Conservation (phyloP, 441 rosid genomes). For the Adansonia gregorii region DNA sequence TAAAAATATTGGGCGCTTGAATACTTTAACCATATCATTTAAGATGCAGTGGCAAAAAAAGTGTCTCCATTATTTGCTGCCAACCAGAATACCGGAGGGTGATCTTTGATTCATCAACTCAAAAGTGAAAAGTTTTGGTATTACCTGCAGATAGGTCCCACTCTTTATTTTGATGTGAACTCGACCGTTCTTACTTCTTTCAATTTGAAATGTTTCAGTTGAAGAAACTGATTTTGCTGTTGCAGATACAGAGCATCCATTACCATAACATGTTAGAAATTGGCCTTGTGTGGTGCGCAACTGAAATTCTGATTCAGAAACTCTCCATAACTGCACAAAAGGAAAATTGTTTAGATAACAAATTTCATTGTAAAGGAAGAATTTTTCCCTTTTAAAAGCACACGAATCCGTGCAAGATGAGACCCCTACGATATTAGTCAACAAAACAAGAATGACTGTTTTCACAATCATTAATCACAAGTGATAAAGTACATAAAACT, state of each 20-base stretch:
- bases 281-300: slow-evolving; percentile 57
- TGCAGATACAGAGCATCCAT: slow-evolving; percentile 55
- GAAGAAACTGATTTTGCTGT: slow-evolving; percentile 52
- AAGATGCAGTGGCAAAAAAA: slow-evolving; percentile 1
- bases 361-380: neutral
- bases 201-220: slow-evolving; percentile 52
- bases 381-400: neutral
- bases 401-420: neutral
- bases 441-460: neutral
- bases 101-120: neutral
- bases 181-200: slow-evolving; percentile 48
- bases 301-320: slow-evolving; percentile 57
- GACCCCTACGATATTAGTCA: neutral
- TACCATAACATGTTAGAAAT: slow-evolving; percentile 65
- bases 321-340: slow-evolving; percentile 67
- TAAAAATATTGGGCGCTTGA: slow-evolving; percentile 8
- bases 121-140: slow-evolving; percentile 9
- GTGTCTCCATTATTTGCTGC: neutral
- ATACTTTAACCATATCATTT: slow-evolving; percentile 12
- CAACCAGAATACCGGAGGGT: neutral
- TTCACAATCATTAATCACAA: neutral
- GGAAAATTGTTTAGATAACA: slow-evolving; percentile 35
- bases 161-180: slow-evolving; percentile 55
- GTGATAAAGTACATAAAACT: neutral
- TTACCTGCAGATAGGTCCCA: slow-evolving; percentile 70